Percentiles rank a stretch among this genome's conserved stretches.
Conservation (phyloP, 106 monocot genomes). For the Allium fistulosum region DNA sequence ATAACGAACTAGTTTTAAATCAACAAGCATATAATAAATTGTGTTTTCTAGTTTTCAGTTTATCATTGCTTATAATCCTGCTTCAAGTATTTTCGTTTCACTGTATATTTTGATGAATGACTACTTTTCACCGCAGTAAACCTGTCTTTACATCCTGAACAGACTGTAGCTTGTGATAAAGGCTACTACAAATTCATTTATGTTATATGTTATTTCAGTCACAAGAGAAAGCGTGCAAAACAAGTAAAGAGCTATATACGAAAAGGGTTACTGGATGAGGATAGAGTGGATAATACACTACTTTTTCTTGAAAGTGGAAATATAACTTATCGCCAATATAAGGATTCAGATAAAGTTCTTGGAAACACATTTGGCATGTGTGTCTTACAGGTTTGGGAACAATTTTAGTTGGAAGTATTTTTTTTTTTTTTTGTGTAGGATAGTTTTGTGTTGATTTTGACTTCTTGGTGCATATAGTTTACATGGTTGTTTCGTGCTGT, state of each 20-base stretch:
- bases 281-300: conserved; percentile 68
- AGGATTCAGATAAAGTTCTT: conserved; percentile 86
- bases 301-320: conserved; percentile 82
- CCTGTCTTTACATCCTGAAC: no score
- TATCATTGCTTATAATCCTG: no score
- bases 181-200: neutral
- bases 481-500: neutral
- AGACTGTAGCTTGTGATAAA: no score
- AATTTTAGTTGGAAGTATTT: neutral
- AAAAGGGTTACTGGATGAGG: conserved; percentile 67
- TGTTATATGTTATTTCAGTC: conserved; percentile 31
- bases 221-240: conserved; percentile 86
- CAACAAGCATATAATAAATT: no score
- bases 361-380: conserved; percentile 99
- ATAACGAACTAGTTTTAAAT: no score
- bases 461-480: no score
- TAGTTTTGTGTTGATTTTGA: no score
- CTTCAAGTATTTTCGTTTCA: no score
- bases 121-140: no score
- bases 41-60: no score
- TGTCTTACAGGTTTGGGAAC: conserved; percentile 68
- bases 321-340: conserved; percentile 84
- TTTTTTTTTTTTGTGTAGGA: no score
- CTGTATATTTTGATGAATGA: no score
- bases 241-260: conserved; percentile 75